Base-by-base conservation (phyloP, 208 protist species). In the Acanthamoeba culbertsoni region DNA sequence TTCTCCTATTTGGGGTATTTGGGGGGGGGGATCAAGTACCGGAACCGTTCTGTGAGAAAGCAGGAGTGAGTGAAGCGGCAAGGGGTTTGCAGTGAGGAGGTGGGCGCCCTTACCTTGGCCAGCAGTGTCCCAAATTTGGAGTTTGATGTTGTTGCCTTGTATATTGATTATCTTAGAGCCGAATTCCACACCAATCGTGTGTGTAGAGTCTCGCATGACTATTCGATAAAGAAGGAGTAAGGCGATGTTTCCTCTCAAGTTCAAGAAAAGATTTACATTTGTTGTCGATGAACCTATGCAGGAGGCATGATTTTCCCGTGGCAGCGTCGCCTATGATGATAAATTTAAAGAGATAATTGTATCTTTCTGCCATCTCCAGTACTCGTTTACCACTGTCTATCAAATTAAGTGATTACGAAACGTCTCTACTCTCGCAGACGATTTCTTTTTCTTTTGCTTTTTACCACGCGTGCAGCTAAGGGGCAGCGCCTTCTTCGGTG, bases 101-200 rank as follows among this genome's bases (percentile, higher is more conserved):
- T 77, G 12, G 40, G 20, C 4, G 33, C 16, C 51, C 51, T 14
- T 65, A 35, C 95, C 95, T 82, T 95, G 93, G 31, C 95, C 98
- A 1, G 98, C 98, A 0, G 98, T 99, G 93, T 99, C 98, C 98
- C 98, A 99, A 90, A 99, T 98, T 91, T 99, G 98, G 84, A 99
- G 96, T 96, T 99, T 99, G 63, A 99, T 97, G 7, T 93, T 88
- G 86, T 98, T 98, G 12, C 96, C 98, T 82, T 91, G 53, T 20
- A 95, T 82, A 18, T 96, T 93, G n/a, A 96, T 88, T 31, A 96
- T 86, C 31, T 97, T 97, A 40, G 98, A 98, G 75, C 98, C 98
- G 93, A 99, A 99, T 92, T 99, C 98, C 3, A 99, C 98, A 82
- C 98, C 98, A 79, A 99, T 99, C 33, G 98, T 99, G 96, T 99